Percentiles rank a stretch among this genome's conserved stretches.
These are phyloP conservation scores for Neonectria coccinea DNA, from an alignment of 2,329 filamentous ascomycete species.

Conservation along the genomic window DNA sequence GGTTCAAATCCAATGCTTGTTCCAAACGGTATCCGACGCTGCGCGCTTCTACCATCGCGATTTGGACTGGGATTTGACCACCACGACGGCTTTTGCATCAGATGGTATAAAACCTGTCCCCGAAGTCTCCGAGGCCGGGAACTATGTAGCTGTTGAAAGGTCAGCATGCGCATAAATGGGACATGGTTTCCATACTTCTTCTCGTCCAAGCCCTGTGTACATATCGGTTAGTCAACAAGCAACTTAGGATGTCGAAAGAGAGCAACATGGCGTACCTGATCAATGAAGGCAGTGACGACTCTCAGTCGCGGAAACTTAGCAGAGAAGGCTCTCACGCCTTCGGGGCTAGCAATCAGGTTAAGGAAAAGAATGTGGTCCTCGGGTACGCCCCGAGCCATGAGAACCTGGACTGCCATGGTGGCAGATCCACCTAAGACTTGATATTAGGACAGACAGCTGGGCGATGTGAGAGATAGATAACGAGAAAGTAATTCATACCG, in stretches of 20 bases:
- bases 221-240: constrained; percentile 34
- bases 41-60: constrained; percentile 27
- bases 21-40: constrained; percentile 31
- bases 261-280: constrained; percentile 66
- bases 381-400: constrained; percentile 89
- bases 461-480: not conserved
- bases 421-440: constrained; percentile 81
- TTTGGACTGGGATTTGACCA: constrained; percentile 27
- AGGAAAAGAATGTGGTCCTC: constrained; percentile 96
- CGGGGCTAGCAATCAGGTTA: constrained; percentile 96
- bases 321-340: constrained; percentile 90
- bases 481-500: constrained; percentile 64
- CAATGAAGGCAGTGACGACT: constrained; percentile 95
- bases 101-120: constrained; percentile 94
- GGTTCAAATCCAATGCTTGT: constrained; percentile 38
- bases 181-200: constrained; percentile 78
- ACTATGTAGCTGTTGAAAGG: constrained; percentile 82
- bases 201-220: constrained; percentile 81
- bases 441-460: constrained; percentile 22
- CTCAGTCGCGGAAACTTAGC: constrained; percentile 88
- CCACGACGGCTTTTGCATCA: constrained; percentile 53
- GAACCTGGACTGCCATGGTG: constrained; percentile 94
- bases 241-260: constrained; percentile 17
- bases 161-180: constrained; percentile 49
- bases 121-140: constrained; percentile 93